Conservation (phyloP, 257 asterid genomes). For the Coffea canephora region DNA sequence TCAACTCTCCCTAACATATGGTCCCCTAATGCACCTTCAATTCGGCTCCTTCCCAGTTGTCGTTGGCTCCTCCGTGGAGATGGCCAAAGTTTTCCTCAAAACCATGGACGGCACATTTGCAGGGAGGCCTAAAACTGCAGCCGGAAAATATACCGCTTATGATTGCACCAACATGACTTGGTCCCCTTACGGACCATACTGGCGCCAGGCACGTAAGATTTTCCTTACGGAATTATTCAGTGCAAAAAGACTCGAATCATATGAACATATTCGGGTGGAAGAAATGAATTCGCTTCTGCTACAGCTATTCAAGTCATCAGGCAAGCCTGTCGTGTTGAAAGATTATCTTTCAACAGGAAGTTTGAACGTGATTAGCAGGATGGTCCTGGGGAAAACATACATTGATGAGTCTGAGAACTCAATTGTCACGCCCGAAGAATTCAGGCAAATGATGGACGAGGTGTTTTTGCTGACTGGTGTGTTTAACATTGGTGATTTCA, state of each 20-base stretch:
- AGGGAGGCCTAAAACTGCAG: slow-evolving; percentile 35
- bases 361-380: slow-evolving; percentile 37
- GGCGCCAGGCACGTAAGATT: slow-evolving; percentile 39
- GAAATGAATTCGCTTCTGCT: slow-evolving; percentile 22
- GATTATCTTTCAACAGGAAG: slow-evolving; percentile 29
- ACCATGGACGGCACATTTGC: slow-evolving; percentile 34
- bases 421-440: slow-evolving; percentile 27
- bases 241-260: slow-evolving; percentile 26
- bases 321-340: slow-evolving; percentile 19
- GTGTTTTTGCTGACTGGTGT: too few relatives aligned
- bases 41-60: slow-evolving; percentile 38
- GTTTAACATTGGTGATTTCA: too few relatives aligned
- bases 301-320: slow-evolving; percentile 14
- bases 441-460: slow-evolving; percentile 33
- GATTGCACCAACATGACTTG: slow-evolving; percentile 35
- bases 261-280: slow-evolving; percentile 29
- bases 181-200: slow-evolving; percentile 45
- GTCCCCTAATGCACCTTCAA: slow-evolving; percentile 32
- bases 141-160: slow-evolving; percentile 38
- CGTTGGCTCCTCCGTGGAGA: slow-evolving; percentile 36
- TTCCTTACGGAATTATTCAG: slow-evolving; percentile 35
- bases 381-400: slow-evolving; percentile 39
- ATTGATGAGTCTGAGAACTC: slow-evolving; percentile 10
- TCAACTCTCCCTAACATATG: slow-evolving; percentile 29
- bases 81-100: slow-evolving; percentile 37